A percentile compares a stretch with the other conserved stretches of the same genome.
These are phyloP conservation scores for Yamadazyma taylorii DNA, from an alignment of 1,139 yeast genomes.

Conservation along the genomic window DNA sequence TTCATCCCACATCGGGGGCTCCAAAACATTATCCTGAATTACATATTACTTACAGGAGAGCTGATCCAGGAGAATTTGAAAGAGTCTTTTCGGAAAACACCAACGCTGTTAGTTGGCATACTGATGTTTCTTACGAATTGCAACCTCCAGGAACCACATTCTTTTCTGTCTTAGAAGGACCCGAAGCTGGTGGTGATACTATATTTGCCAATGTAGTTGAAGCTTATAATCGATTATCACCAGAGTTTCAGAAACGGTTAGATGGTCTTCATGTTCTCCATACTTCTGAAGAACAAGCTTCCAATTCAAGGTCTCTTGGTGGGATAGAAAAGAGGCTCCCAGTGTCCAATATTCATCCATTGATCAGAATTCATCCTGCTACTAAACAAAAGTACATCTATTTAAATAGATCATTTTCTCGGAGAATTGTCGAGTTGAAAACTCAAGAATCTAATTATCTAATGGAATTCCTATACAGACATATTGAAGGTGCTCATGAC, in stretches of 20 bases:
- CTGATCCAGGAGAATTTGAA: conserved; percentile 31
- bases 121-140: conserved; percentile 63
- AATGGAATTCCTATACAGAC: conserved; percentile 49
- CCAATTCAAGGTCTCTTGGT: conserved; percentile 39
- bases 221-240: conserved; percentile 62
- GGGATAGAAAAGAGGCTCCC: conserved; percentile 46
- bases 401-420: conserved; percentile 55
- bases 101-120: conserved; percentile 51
- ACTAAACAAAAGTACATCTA: conserved; percentile 52
- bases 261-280: conserved; percentile 59
- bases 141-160: conserved; percentile 66
- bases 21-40: conserved; percentile 56
- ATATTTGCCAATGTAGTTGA: conserved; percentile 58
- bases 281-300: conserved; percentile 66
- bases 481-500: conserved; percentile 49
- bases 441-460: conserved; percentile 54
- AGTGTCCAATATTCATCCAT: conserved; percentile 50
- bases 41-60: conserved; percentile 56
- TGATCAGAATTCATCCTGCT: conserved; percentile 58
- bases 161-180: conserved; percentile 56
- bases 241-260: conserved; percentile 52
- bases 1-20: conserved; percentile 69
- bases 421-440: conserved; percentile 56
- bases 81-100: conserved; percentile 35
- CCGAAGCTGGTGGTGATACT: conserved; percentile 69